Conservation (phyloP, 257 asterid species). For the Gentiana dahurica region DNA sequence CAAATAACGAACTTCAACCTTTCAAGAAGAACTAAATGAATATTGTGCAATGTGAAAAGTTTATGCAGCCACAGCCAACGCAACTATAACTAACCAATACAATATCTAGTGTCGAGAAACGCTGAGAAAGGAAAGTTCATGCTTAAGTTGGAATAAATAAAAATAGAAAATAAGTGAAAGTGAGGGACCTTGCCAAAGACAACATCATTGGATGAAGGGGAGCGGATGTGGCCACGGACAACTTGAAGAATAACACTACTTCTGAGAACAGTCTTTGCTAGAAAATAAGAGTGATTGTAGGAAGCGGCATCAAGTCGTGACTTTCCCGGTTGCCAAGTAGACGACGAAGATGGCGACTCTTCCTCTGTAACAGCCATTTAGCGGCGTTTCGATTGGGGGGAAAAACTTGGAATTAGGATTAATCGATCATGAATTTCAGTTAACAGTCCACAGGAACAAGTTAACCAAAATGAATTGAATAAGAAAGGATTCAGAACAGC, state of each 20-base stretch:
- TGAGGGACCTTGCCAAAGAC: slow-evolving; percentile 79
- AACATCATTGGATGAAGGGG: slow-evolving; percentile 54
- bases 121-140: background rate
- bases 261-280: slow-evolving; percentile 77
- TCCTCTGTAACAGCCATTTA: slow-evolving; percentile 51
- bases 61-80: background rate
- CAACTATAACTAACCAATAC: background rate
- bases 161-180: background rate
- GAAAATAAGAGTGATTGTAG: slow-evolving; percentile 36
- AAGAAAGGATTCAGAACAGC: no score
- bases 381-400: background rate
- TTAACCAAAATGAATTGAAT: no score
- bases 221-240: slow-evolving; percentile 78
- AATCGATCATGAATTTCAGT: no score
- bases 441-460: no score
- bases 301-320: slow-evolving; percentile 26
- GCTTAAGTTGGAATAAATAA: background rate
- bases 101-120: background rate
- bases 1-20: background rate
- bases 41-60: background rate
- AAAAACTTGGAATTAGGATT: no score
- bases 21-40: background rate
- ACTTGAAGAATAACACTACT: slow-evolving; percentile 85
- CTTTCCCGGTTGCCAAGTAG: slow-evolving; percentile 19
- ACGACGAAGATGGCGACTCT: slow-evolving; percentile 53